A percentile compares a stretch with the other conserved stretches of the same genome.
Evolutionary conservation across 495 filamentous ascomycete genomes (phyloP).

Genomic region (Staphylotrichum longicolle): DNA sequence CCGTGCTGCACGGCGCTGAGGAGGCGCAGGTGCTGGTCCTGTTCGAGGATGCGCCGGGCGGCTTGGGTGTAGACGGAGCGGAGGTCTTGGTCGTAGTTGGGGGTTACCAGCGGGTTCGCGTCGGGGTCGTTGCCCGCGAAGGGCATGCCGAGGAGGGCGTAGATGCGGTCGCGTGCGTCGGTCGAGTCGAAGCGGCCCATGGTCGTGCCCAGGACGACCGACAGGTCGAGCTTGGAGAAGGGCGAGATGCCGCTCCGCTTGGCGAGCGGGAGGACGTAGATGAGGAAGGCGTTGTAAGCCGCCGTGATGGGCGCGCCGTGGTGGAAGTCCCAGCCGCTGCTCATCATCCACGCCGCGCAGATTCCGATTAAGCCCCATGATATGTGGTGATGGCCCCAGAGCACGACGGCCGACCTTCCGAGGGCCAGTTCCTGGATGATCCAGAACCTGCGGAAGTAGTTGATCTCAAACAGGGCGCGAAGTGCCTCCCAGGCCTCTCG

Average conservation of each 20-base stretch:
- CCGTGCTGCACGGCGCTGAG: slow-evolving; percentile 6
- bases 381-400: slow-evolving; percentile 5
- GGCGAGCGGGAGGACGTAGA: slow-evolving; percentile 9
- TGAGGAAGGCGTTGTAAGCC: slow-evolving; percentile 6
- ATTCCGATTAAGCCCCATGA: slow-evolving; percentile 2
- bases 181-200: slow-evolving; percentile 6
- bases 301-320: slow-evolving; percentile 5
- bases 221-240: slow-evolving; percentile 8
- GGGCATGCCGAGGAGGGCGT: slow-evolving; percentile 7
- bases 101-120: background rate
- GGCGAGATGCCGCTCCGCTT: slow-evolving; percentile 2
- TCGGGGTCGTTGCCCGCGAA: slow-evolving; percentile 4
- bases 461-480: background rate
- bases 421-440: slow-evolving; percentile 10
- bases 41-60: slow-evolving; percentile 3
- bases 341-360: slow-evolving; percentile 8
- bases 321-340: slow-evolving; percentile 2
- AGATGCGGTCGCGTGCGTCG: slow-evolving; percentile 9
- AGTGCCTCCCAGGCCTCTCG: background rate
- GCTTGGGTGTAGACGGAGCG: slow-evolving; percentile 4
- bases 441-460: slow-evolving; percentile 6
- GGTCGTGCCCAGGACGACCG: slow-evolving; percentile 1
- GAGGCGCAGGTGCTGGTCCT: slow-evolving; percentile 3
- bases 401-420: background rate
- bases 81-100: slow-evolving; percentile 5